Percentiles rank a stretch among this genome's conserved stretches.
Conservation (phyloP, 2,329 filamentous ascomycete species). For the Scortechinia acanthostroma region DNA sequence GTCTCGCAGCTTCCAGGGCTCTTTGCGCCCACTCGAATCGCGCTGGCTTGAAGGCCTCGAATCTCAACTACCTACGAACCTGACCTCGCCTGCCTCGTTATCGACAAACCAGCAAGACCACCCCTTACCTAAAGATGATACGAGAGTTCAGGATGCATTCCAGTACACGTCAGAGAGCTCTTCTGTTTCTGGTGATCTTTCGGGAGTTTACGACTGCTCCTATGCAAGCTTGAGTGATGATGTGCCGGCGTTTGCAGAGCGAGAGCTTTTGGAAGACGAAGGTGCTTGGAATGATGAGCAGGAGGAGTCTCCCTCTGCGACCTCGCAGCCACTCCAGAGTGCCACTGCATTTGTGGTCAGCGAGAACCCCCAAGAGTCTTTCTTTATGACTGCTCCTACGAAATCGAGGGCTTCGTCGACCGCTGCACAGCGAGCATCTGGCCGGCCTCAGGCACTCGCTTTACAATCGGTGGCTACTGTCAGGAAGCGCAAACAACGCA, state of each 20-base stretch:
- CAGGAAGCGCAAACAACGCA: slow-evolving; percentile 23
- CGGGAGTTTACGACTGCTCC: slow-evolving; percentile 19
- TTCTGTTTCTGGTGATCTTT: slow-evolving; percentile 21
- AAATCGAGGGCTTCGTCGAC: slow-evolving; percentile 5
- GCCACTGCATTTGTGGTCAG: slow-evolving; percentile 23
- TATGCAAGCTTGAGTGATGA: slow-evolving; percentile 20
- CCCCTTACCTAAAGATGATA: too few species aligned
- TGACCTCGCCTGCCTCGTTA: slow-evolving; percentile 13
- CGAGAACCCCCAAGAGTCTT: slow-evolving; percentile 17
- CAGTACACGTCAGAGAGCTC: slow-evolving; percentile 23
- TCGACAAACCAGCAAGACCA: neutral
- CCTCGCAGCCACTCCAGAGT: slow-evolving; percentile 13
- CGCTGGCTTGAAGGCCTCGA: slow-evolving; percentile 21
- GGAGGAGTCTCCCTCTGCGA: slow-evolving; percentile 12
- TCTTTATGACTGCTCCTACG: slow-evolving; percentile 13
- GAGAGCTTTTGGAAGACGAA: neutral
- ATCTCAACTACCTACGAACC: slow-evolving; percentile 17
- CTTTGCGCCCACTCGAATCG: slow-evolving; percentile 18
- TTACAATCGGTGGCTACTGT: slow-evolving; percentile 18
- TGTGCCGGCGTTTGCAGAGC: slow-evolving; percentile 15
- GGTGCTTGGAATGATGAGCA: slow-evolving; percentile 7
- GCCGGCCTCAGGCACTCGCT: slow-evolving; percentile 17
- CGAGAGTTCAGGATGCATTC: slow-evolving; percentile 15
- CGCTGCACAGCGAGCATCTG: slow-evolving; percentile 12
- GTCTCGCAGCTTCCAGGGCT: slow-evolving; percentile 10